Evolutionary conservation across 805 yeast genomes (phyloP), one percentile per base, ranked within the genome.

Genomic region (Diddensiella caesifluorescens): DNA sequence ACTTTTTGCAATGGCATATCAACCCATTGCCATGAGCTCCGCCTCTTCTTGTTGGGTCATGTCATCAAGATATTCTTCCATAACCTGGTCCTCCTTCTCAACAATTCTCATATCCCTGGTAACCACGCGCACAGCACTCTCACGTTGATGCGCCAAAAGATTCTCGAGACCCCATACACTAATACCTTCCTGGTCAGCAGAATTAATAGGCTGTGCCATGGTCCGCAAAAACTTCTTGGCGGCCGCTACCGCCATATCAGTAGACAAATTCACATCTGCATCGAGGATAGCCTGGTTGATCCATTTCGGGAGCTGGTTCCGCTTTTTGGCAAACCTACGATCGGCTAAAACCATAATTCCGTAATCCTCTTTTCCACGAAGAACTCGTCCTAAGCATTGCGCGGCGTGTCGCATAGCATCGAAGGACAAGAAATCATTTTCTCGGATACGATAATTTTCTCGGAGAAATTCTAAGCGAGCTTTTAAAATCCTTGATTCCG

Each of bases 391-490:
- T 56, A 92, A 66, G 65, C 99, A 92, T 63, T 92, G 99, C 0
- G 99, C 97, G 3, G 97, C 99, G 66, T 92, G 99, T 59, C 99
- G 78, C 98, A 92, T 92, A 10, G 99, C 99, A 64, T 92, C 99
- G 71, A 92, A 92, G 7, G 97, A 89, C 28, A 92, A 61, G 59
- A 92, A 92, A 56, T 92, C 98, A 58, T 86, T 88, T 56, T 92
- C 98, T 49, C 87, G 74, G 42, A 92, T 90, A 55, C 88, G 94
- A 60, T 77, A 90, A 55, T 88, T 89, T 59, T 92, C 97, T 51
- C 97, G 71, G 60, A 92, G 64, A 56, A 92, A 92, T 63, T 92
- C 98, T 34, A 92, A 68, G 39, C 99, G 74, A 0, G 99, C 98
- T 54, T 92, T 92, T 55, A 92, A 69, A 50, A 92, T 92, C 57